These are phyloP conservation scores for Anaeromyces robustus DNA, from an alignment of 192 early-diverging fungal species.

Conservation along the genomic window DNA sequence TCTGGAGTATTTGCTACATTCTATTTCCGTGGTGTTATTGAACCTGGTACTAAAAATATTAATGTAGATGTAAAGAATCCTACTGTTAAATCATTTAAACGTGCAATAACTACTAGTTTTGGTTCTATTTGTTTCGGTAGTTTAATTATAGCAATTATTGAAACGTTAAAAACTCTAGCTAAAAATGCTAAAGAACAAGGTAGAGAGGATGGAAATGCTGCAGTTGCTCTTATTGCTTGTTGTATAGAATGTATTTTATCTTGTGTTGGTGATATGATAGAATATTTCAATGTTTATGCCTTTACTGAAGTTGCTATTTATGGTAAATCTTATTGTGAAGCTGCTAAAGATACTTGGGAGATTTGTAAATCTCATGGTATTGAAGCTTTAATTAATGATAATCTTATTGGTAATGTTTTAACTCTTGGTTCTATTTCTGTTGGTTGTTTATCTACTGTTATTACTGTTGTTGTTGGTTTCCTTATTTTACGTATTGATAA, in stretches of 20 bases:
- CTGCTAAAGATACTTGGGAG: conserved; percentile 55
- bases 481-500: not conserved
- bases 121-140: conserved; percentile 74
- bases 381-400: conserved; percentile 74
- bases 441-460: conserved; percentile 13
- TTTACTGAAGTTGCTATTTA: conserved; percentile 86
- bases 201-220: not conserved
- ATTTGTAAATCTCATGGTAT: conserved; percentile 36
- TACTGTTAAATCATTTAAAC: conserved; percentile 46
- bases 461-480: not conserved
- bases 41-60: not conserved
- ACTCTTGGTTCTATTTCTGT: conserved; percentile 53
- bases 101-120: conserved; percentile 62
- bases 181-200: not conserved
- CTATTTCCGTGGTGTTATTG: conserved; percentile 56
- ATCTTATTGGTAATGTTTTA: conserved; percentile 71
- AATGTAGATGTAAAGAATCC: conserved; percentile 25
- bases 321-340: conserved; percentile 28
- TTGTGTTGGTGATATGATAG: conserved; percentile 59
- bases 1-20: conserved; percentile 63
- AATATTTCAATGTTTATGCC: conserved; percentile 67
- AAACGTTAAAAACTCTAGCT: not conserved
- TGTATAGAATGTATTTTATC: conserved; percentile 63
- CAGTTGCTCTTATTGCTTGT: conserved; percentile 34
- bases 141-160: conserved; percentile 21